Evolutionary conservation across 202 grass and related monocot species (phyloP), one percentile per base, ranked within the genome.

Genomic region (Eragrostis tef): DNA sequence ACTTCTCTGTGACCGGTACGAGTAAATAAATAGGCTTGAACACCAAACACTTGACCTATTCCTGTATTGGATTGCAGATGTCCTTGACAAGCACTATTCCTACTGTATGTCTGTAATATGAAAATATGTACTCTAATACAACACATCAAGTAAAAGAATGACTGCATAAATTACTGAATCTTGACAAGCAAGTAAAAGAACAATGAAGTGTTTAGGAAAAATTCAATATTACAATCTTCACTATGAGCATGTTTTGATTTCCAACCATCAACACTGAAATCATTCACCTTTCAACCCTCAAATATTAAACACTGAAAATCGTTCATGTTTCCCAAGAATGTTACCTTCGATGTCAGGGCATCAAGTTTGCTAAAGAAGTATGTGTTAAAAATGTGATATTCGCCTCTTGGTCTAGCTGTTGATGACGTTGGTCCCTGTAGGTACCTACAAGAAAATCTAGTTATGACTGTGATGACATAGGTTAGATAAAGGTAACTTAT

Each of bases 291-390:
- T 57, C 7, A 57, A 57, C n/a, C 53, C 53, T 57, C 53, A 3
- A 57, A 7, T 6, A 39, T 39, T 39, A 39, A 39, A 39, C 2
- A 2, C 34, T 39, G 29, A 31, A 31, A 2, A 2, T 31, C 3
- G 1, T 31, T 31, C 29, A 31, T 0, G n/a, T 39, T 39, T 5
- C 6, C 3, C 34, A 6, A 76, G 49, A 78, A 61, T 50, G 58
- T 77, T 88, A 98, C 96, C 92, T 93, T 98, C 9, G 75, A 64
- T 50, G 44, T 77, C 26, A 91, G 20, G 68, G 86, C 87, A 82
- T 93, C 90, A 58, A 98, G 90, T 84, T 98, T 98, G 47, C 85
- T 95, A 78, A 91, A 98, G 77, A 98, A 93, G 79, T 93, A 98
- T 57, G 96, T 98, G 64, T 98, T 98, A 74, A 98, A 98, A 86